Base-by-base conservation (phyloP, 2,329 filamentous ascomycete species). In the Pseudogymnoascus sp. region DNA sequence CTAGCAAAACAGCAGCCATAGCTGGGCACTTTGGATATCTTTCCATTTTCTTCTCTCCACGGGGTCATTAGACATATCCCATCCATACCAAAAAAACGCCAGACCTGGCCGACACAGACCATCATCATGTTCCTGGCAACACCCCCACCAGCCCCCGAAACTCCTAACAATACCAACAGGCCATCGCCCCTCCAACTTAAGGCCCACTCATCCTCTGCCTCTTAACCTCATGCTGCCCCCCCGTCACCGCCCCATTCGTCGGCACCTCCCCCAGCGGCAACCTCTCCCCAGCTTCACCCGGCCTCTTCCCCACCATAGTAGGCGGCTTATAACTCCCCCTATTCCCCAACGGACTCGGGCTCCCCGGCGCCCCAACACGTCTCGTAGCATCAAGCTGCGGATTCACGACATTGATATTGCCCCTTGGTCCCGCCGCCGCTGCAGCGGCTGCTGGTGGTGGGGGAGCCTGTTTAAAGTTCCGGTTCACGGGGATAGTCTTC, bases 321-420 rank as follows among this genome's bases (percentile, higher is more conserved):
- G 80, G 81, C 9, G 83, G 83, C 14, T 79, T 79, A 65, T 86
- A 87, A 65, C 79, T 78, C n/a, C 76, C 75, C 33, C 84, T 75
- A 66, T 86, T 87, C 7, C 75, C 78, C 43, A 85, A 74, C 9
- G 84, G 83, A 69, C 82, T 86, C 0, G 75, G 71, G 12, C 74
- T 78, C 7, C 77, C 77, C 0, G 85, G 85, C 0, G 79, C 83
- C 0, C 85, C 85, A 61, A 87, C 86, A 58, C 82, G 79, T 36
- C 84, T 77, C 6, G 79, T 69, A 3, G 80, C 74, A 61, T 83
- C 82, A 0, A 85, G 67, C 8, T 80, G 77, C 4, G 83, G 80
- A 65, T 85, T 85, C 43, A 79, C 68, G 2, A 80, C 70, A 62
- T 77, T 79, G 22, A 50, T 50, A 50, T 6, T 76, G 76, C 35